Base-by-base conservation (phyloP, 2,329 filamentous ascomycete species). In the Phialophora tarda region DNA sequence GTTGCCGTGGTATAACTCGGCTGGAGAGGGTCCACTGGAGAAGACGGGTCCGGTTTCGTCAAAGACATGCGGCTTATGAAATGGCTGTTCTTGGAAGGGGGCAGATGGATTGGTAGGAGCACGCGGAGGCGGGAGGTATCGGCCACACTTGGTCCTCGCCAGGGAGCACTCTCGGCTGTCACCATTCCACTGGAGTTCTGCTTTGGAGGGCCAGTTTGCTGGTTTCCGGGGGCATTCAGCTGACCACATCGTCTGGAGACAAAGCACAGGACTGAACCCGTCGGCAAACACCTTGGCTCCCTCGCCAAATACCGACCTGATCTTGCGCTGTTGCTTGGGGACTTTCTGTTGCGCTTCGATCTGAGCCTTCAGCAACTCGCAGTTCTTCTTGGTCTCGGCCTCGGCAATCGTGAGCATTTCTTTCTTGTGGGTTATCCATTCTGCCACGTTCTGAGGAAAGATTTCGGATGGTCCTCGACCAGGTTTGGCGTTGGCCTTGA, bases 211-310 rank as follows among this genome's bases (percentile, higher is more conserved):
- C 69, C 69, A 71, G 26, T 56, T 47, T 12, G 69, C 62, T 17
- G 48, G 32, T 7, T n/a, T 30, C 23, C 23, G 55, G 17, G 12
- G 17, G 34, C 66, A 60, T 54, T 70, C 66, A 5, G 57, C 66
- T 23, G 66, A 67, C 66, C 66, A 70, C 59, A 70, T 63, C 6
- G 63, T 70, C 32, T 63, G 66, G 7, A 63, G 30, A n/a, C 48
- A 59, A 26, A 70, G 54, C 17, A 68, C 66, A 32, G 66, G 66
- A 30, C 66, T 62, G 17, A 68, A 50, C 11, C 66, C 66, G 32
- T 70, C 62, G 11, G 32, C 62, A 62, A 68, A 70, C 28, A 68
- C 50, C 64, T 70, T 70, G 14, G 66, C 69, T 44, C 54, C 26
- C 23, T 62, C 53, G 11, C 66, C 66, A 58, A 71, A 71, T 7